Percentiles rank a stretch among this genome's conserved stretches.
phyloP scores from a whole-genome alignment of 352 stramenopile species.

The Globisporangium splendens region DNA sequence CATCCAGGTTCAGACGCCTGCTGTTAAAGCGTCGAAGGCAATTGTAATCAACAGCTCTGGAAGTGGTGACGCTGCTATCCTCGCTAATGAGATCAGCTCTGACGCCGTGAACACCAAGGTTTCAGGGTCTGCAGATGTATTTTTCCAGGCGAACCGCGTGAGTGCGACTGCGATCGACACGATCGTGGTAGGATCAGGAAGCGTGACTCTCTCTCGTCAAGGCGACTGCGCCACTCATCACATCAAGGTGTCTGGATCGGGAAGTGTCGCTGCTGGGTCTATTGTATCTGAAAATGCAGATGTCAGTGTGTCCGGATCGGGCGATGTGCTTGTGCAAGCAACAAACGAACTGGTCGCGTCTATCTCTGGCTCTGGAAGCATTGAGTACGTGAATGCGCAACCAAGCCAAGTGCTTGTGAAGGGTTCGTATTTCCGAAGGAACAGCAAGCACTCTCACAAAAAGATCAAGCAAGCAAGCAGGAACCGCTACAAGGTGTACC shows the following conservation, averaged over 20 bases:
- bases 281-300: slow-evolving; percentile 34
- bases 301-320: slow-evolving; percentile 33
- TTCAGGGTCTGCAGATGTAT: slow-evolving; percentile 12
- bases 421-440: too few relatives aligned
- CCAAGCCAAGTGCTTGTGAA: too few relatives aligned
- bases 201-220: slow-evolving; percentile 33
- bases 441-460: too few relatives aligned
- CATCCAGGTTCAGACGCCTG: too few relatives aligned
- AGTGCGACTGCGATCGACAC: slow-evolving; percentile 26
- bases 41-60: slow-evolving; percentile 23
- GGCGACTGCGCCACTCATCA: slow-evolving; percentile 41
- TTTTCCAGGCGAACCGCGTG: slow-evolving; percentile 31
- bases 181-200: slow-evolving; percentile 43
- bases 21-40: slow-evolving; percentile 14
- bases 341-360: slow-evolving; percentile 19
- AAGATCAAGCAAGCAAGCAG: too few relatives aligned
- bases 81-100: slow-evolving; percentile 21
- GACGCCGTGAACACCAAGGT: slow-evolving; percentile 6
- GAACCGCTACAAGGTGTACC: too few relatives aligned
- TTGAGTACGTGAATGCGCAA: too few relatives aligned
- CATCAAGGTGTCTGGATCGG: slow-evolving; percentile 43
- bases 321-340: slow-evolving; percentile 34
- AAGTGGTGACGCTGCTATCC: slow-evolving; percentile 19
- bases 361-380: too few relatives aligned
- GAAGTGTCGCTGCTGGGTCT: slow-evolving; percentile 29